Conservation (phyloP, 1,139 yeast genomes). For the Geotrichum siamense region DNA sequence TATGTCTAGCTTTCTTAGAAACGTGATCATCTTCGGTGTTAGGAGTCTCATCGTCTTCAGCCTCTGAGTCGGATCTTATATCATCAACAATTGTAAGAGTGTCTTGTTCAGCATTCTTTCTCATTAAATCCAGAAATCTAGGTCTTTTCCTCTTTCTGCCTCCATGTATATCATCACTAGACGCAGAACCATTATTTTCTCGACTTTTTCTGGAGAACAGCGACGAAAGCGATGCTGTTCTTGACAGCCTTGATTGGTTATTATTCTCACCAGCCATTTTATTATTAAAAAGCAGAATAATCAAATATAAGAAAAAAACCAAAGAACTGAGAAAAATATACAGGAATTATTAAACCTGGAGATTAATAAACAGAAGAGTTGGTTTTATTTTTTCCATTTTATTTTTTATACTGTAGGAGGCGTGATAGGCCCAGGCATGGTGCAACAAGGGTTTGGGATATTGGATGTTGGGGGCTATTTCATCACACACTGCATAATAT, state of each 20-base stretch:
- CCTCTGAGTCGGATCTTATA: constrained; percentile 3
- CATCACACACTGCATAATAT: too few relatives aligned
- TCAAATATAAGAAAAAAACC: too few relatives aligned
- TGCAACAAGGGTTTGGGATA: too few relatives aligned
- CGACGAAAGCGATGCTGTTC: constrained; percentile 10
- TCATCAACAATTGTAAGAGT: constrained; percentile 4
- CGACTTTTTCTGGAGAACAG: constrained; percentile 12
- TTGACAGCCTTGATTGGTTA: neutral
- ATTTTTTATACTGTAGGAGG: too few relatives aligned
- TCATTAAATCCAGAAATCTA: constrained; percentile 7
- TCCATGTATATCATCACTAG: neutral
- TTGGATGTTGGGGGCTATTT: too few relatives aligned
- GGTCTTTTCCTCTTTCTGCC: constrained; percentile 7
- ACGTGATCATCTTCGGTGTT: constrained; percentile 7
- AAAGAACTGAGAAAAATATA: too few relatives aligned
- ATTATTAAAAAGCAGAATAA: too few relatives aligned
- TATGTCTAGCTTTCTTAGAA: constrained; percentile 9
- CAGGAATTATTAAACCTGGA: too few relatives aligned
- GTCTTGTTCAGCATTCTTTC: constrained; percentile 1
- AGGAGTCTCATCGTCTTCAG: constrained; percentile 7
- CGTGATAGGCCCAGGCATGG: too few relatives aligned
- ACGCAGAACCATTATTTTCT: neutral
- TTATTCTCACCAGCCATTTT: constrained; percentile 28
- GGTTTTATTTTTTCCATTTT: too few relatives aligned
- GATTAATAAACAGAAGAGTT: too few relatives aligned